Base-by-base conservation (phyloP, 371 early-diverging fungal genomes). In the Coemansia sp. region DNA sequence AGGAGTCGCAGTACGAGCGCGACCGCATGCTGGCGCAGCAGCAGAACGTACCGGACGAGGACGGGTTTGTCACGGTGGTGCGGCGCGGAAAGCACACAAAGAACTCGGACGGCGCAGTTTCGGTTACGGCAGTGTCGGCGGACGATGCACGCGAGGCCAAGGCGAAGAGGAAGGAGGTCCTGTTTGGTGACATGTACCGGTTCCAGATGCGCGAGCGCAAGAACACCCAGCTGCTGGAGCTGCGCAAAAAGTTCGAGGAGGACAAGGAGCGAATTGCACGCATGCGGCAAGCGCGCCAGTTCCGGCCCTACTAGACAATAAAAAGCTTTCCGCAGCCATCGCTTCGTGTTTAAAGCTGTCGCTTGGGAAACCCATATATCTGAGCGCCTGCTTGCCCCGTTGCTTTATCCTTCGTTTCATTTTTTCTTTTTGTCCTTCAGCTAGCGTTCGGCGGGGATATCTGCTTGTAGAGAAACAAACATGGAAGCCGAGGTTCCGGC, bases 151-250 rank as follows among this genome's bases (percentile, higher is more conserved):
- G 58, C 5, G 79, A 57, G 49, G 67, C 67, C 5, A 76, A 65
- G 3, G 48, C n/a, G 3, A 57, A 49, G 61, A 70, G 72, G 57
- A 93, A 93, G 82, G 87, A 89, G 80, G 82, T 85, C 63, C 87
- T 88, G 74, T 80, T 89, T 50, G 83, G 83, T 47, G 90, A 95
- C 80, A 94, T 96, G 83, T 96, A 96, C 76, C 81, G 95, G 38
- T 96, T 95, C 90, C 96, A 96, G 81, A 82, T 89, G 83, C 87
- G 94, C 31, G 94, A 96, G 81, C 82, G 82, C 59, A 94, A 94
- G 76, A 82, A 90, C 57, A 87, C 92, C 90, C 94, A 93, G 85
- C 83, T 95, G 57, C 80, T 81, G 0, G 91, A 93, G 48, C 80
- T 96, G 60, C 89, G 95, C 65, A 82, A 83, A 68, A 90, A 90